phyloP scores from a whole-genome alignment of 257 asterid species.

The Knoxia roxburghii region DNA sequence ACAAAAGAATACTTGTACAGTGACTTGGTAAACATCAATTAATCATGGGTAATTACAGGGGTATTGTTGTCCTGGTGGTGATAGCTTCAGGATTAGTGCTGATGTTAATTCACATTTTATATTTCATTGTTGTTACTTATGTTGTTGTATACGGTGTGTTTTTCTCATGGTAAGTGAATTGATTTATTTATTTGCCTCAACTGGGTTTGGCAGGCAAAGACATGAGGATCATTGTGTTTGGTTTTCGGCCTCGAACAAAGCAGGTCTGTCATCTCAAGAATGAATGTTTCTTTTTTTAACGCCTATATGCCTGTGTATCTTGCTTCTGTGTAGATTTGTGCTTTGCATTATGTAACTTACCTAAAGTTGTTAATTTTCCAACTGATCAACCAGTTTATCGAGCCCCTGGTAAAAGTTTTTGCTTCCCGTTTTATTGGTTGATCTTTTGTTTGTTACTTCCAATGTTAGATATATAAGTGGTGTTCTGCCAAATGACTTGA shows the following conservation, averaged over 20 bases:
- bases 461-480: not conserved
- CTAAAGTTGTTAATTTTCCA: not conserved
- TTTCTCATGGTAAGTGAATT: too few species aligned
- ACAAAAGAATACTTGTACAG: not conserved
- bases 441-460: not conserved
- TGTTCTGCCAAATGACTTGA: not conserved
- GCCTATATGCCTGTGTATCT: not conserved
- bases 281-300: conserved; percentile 15
- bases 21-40: not conserved
- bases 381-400: not conserved
- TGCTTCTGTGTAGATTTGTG: not conserved
- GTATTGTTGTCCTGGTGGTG: not conserved
- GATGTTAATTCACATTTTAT: not conserved
- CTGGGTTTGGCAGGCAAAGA: conserved; percentile 70
- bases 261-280: conserved; percentile 54
- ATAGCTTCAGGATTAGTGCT: not conserved
- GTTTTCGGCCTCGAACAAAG: conserved; percentile 89
- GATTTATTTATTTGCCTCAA: conserved; percentile 12
- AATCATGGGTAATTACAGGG: not conserved
- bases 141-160: not conserved
- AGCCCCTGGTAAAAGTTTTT: not conserved
- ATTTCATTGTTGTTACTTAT: not conserved
- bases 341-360: not conserved
- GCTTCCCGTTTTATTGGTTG: not conserved
- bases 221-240: conserved; percentile 87